Evolutionary conservation across 176 grass and related monocot species (phyloP), one percentile per base, ranked within the genome.

Genomic region (Thinopyrum elongatum): DNA sequence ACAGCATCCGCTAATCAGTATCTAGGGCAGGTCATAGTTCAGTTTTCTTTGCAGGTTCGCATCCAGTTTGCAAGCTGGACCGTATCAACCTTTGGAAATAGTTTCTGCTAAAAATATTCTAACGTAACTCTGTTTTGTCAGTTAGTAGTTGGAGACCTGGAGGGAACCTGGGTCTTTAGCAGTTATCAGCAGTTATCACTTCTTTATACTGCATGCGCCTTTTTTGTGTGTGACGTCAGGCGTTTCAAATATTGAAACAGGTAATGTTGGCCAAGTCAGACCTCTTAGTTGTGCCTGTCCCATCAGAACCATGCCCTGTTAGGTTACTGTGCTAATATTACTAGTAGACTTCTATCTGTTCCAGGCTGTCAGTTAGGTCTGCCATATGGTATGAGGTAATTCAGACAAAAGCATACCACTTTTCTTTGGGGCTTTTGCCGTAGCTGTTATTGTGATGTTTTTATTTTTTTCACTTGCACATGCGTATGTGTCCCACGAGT

Each of bases 371-470:
- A 65, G 51, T 33, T 82, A 62, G 35, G 26, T 84, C 57, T 44
- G 28, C 30, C 71, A 84, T 74, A 41, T 27, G 41, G 17, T 65
- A 55, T 57, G 41, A 63, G 17, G 25, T 21, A 42, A 55, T 84
- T 74, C 63, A 73, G 23, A 41, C 34, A 60, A 65, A 46, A 81
- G 57, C 59, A 66, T 61, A 26, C 23, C 39, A 67, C 64, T 76
- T 89, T 7, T 58, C 61, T 67, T 68, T 49, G 53, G 46, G 65
- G 47, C 4, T 82, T 53, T 31, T 55, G 28, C 41, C 67, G 44
- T 31, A 89, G 66, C 53, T 79, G 27, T 70, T 61, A 53, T 59
- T 70, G 49, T 16, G 58, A 84, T 80, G 39, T 70, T 87, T 59
- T 19, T 77, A 27, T 84, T 55, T 31, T 65, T 38, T 51, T 80